Conservation (phyloP, 2,329 filamentous ascomycete genomes). For the Rutstroemia sp. region DNA sequence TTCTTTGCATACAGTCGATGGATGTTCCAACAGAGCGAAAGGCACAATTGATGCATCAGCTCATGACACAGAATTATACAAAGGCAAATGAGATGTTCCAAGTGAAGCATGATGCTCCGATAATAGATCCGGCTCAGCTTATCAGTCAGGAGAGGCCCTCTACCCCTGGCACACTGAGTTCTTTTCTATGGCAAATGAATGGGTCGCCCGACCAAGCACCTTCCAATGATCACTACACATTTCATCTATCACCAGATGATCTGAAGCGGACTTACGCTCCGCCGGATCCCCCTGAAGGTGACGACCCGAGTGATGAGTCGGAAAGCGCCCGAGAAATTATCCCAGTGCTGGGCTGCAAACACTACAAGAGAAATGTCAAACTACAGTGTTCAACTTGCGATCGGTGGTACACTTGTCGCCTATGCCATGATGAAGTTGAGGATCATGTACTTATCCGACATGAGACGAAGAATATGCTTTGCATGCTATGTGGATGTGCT, state of each 20-base stretch:
- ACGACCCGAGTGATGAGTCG: slow-evolving; percentile 34
- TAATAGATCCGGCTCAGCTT: slow-evolving; percentile 23
- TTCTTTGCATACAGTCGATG: slow-evolving; percentile 59
- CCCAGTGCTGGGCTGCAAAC: slow-evolving; percentile 67
- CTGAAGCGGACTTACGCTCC: slow-evolving; percentile 61
- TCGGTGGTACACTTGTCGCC: slow-evolving; percentile 89
- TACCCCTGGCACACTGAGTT: slow-evolving; percentile 41
- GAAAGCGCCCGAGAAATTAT: slow-evolving; percentile 19
- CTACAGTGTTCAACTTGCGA: slow-evolving; percentile 86
- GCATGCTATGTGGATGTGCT: slow-evolving; percentile 86
- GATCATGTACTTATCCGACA: slow-evolving; percentile 72
- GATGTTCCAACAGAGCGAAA: slow-evolving; percentile 55
- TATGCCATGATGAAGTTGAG: slow-evolving; percentile 83
- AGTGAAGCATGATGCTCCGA: slow-evolving; percentile 21
- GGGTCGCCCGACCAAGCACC: slow-evolving; percentile 17
- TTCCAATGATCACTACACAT: slow-evolving; percentile 30
- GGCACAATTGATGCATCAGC: slow-evolving; percentile 61
- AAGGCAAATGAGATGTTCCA: slow-evolving; percentile 33
- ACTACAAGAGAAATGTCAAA: slow-evolving; percentile 95
- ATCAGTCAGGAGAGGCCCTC: slow-evolving; percentile 35
- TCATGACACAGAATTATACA: slow-evolving; percentile 63
- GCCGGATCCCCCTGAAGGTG: slow-evolving; percentile 40
- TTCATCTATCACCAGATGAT: slow-evolving; percentile 51
- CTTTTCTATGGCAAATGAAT: slow-evolving; percentile 50
- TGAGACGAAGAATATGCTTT: slow-evolving; percentile 91